Base-by-base conservation (phyloP, 1,284 basidiomycete genomes). In the Peniophora sp. region DNA sequence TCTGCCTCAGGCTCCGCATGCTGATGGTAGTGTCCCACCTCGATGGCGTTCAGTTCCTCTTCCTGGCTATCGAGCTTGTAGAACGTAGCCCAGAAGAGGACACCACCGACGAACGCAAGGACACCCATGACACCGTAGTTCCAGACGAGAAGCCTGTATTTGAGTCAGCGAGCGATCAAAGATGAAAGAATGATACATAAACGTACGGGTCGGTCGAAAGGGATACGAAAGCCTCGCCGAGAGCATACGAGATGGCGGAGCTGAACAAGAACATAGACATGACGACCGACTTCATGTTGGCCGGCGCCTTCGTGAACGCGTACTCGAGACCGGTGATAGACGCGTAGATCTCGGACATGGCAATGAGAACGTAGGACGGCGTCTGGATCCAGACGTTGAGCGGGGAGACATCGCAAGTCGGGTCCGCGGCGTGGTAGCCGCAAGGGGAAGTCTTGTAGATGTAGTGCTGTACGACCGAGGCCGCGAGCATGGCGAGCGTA, bases 311-410 rank as follows among this genome's bases (percentile, higher is more conserved):
- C 53, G 86, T 90, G 72, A 89, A 92, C n/a, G 90, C 92, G 64
- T 92, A 92, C 66, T 95, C 92, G 57, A 88, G 73, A 9, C 84
- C 83, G 0, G 90, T 92, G 67, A 95, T 90, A 9, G 85, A 89
- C 1, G 90, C 89, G 50, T 95, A 78, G 62, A 95, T 91, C 70
- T 89, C 83, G 59, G 78, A 81, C 59, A 86, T 72, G 3, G 83
- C 85, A 58, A 89, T 74, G 32, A 89, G 68, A 51, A 88, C 65
- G 63, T 85, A 87, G 22, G 82, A 72, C 58, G 79, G 83, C 11
- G 77, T 77, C 61, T 88, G 85, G 50, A 85, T 80, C 88, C 87
- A 90, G 10, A 92, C 86, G 58, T 84, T 88, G 46, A 92, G 67
- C 14, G 77, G 75, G 1, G 78, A 81, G 25, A 71, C 70, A 54